Percentiles rank a stretch among this genome's conserved stretches.
These are phyloP conservation scores for Naganishia vaughanmartiniae DNA, from an alignment of 768 basidiomycete species.

Conservation along the genomic window DNA sequence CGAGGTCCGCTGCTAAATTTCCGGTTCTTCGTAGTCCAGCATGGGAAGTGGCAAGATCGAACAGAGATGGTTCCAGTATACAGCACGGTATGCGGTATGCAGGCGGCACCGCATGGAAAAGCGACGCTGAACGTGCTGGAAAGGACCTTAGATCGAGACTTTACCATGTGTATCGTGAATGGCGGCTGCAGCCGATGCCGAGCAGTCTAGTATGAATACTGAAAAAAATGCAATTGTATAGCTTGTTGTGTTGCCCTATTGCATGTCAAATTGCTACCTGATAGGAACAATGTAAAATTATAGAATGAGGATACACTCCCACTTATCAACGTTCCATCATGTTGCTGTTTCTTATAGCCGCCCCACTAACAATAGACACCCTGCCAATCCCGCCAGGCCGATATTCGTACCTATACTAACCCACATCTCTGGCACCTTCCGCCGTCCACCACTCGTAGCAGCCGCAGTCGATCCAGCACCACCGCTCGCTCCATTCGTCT, in stretches of 20 bases:
- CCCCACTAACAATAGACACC: not conserved
- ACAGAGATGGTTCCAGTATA: slow-evolving; percentile 2
- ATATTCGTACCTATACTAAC: not conserved
- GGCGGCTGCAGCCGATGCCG: not conserved
- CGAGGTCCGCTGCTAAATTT: not conserved
- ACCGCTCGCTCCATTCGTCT: slow-evolving; percentile 6
- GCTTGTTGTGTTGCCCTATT: too few species aligned
- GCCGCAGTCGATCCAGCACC: not conserved
- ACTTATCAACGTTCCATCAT: not conserved
- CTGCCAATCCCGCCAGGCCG: not conserved
- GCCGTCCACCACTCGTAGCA: not conserved
- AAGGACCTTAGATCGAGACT: slow-evolving; percentile 4
- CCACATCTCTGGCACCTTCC: not conserved
- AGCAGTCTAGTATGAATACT: too few species aligned
- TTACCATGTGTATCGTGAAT: slow-evolving; percentile 3
- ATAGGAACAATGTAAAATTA: not conserved
- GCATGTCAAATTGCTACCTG: not conserved
- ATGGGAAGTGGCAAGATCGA: not conserved
- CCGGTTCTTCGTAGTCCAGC: slow-evolving; percentile 6
- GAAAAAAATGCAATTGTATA: too few species aligned
- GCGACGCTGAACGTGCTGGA: not conserved
- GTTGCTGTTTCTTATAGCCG: not conserved
- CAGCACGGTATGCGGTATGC: not conserved
- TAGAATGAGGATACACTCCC: not conserved
- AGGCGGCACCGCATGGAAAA: not conserved